Percentiles rank a stretch among this genome's conserved stretches.
These are phyloP conservation scores for Erigeron philadelphicus DNA, from an alignment of 140 eudicot species.

Conservation along the genomic window DNA sequence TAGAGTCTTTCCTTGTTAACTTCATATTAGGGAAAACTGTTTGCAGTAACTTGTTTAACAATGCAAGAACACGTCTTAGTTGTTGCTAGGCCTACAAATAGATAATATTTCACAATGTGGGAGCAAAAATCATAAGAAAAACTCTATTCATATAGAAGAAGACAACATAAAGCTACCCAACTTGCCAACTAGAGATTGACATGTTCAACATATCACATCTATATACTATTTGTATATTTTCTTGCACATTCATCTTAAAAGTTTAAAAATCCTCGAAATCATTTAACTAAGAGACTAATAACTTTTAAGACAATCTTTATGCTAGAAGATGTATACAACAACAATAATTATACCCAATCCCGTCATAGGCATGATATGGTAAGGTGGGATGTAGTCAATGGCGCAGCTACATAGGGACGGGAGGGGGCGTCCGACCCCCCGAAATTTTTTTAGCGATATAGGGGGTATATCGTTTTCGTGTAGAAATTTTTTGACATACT, in stretches of 20 bases:
- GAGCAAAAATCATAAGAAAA: neutral
- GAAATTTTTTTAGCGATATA: too few species aligned
- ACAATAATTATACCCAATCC: too few species aligned
- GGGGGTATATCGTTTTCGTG: too few species aligned
- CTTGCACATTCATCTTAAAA: slow-evolving; percentile 7
- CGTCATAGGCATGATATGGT: too few species aligned
- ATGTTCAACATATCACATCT: neutral
- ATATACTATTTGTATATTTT: neutral
- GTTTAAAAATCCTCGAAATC: neutral
- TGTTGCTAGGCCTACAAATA: neutral
- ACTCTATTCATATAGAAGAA: slow-evolving; percentile 1
- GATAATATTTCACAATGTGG: slow-evolving; percentile 5
- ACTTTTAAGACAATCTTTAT: neutral
- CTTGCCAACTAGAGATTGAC: neutral
- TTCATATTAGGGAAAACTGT: neutral
- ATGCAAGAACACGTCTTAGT: neutral
- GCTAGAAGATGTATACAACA: too few species aligned
- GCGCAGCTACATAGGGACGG: too few species aligned
- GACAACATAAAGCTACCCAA: slow-evolving; percentile 11
- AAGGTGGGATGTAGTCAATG: too few species aligned
- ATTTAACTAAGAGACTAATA: neutral
- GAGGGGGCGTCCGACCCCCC: too few species aligned
- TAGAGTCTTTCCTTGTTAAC: slow-evolving; percentile 2
- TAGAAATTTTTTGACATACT: too few species aligned
- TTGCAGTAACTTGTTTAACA: neutral